Base-by-base conservation (phyloP, 441 rosid species). In the Viola pubescens region DNA sequence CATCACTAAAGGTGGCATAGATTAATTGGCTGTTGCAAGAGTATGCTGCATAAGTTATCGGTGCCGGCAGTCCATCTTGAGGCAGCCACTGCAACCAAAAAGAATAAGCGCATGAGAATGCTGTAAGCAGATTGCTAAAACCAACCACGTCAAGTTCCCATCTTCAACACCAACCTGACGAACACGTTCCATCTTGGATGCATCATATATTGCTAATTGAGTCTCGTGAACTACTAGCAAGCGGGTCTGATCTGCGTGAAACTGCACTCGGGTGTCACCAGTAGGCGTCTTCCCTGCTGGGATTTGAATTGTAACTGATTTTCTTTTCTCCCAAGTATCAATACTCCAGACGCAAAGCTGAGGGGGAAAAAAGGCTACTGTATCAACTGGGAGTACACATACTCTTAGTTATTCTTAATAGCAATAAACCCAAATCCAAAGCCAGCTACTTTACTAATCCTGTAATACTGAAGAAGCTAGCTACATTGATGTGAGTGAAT, bases 281-380 rank as follows among this genome's bases (percentile, higher is more conserved):
- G 37, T 69, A 61, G 84, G 79, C 12, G 79, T 70, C 80, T 85
- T 86, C 64, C 96, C 97, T 51, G 81, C 65, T 54, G 96, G 92
- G 62, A 80, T 70, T 67, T 83, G 95, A 41, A 94, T 77, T 12
- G 79, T 8, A 39, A 84, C 69, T 5, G 87, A 78, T 75, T 83
- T 89, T 76, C 82, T 84, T 77, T 83, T 89, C 80, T 94, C 98
- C 98, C 98, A 94, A 14, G 95, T 71, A 66, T 94, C 97, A 67
- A 88, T 81, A 78, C 88, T 86, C 97, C 97, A 89, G 37, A 85
- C 73, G 56, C 82, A 84, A 54, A 94, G 79, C 98, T 94, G 82
- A 70, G 60, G 19, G 26, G 60, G 34, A 62, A 37, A 62, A 37
- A 61, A 2, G 14, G 13, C 46, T 9, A 40, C 13, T 14, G 48